Evolutionary conservation across 2,329 filamentous ascomycete species (phyloP), one percentile per base, ranked within the genome.

Genomic region (Pezicula radicicola): DNA sequence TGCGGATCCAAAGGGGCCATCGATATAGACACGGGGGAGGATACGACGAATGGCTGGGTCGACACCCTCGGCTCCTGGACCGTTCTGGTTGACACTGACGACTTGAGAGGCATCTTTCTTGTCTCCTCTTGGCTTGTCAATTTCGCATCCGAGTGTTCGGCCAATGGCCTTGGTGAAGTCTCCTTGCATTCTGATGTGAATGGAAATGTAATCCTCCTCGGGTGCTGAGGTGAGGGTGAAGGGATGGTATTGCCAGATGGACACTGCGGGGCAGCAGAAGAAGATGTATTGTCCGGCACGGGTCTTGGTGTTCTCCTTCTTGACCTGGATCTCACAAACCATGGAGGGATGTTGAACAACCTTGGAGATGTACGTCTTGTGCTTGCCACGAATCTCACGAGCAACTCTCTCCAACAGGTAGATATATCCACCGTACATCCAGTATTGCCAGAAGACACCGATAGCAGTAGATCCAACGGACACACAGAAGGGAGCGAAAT

Each of bases 261-360:
- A 93, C 15, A 94, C 84, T 59, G 90, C 88, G 1, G 90, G 90
- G 67, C 89, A 94, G 75, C 88, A 93, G 61, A 94, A 78, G 75
- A 93, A 93, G 63, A 95, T 93, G 73, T 94, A 94, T 78, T 91
- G 88, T 47, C 90, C 90, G 18, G 89, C 88, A 48, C 81, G 79
- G 3, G 88, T 91, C 76, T 87, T 91, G 42, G 89, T 92, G 71
- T 91, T 76, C 66, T 92, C 88, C 72, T 94, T 94, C 78, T 93
- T 92, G 74, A 95, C 91, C 73, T 94, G 90, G 55, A 95, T 92
- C 72, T 95, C 90, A 68, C 88, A 89, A 16, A 95, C 90, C 64
- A 91, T 91, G 75, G 88, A 91, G 7, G 89, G 89, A 69, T 95
- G 89, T 73, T 94, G 89, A 58, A 95, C 86, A 56, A 95, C 90